These are phyloP conservation scores for Irpex rosettiformis DNA, from an alignment of 1,284 basidiomycete genomes.

Conservation along the genomic window DNA sequence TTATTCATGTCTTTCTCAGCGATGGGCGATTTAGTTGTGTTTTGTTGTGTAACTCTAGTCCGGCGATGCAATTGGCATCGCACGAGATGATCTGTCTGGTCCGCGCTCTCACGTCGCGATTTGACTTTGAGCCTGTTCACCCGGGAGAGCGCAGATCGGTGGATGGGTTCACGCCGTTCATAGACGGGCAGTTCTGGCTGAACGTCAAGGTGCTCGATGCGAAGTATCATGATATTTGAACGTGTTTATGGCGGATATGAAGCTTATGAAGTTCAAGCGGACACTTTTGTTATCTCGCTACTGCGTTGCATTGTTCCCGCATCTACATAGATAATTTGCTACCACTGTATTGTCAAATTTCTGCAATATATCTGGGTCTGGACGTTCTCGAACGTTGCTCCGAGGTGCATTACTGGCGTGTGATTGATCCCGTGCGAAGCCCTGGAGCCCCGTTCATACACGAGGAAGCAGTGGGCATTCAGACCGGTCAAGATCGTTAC, in stretches of 20 bases:
- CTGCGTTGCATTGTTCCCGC: too few relatives aligned
- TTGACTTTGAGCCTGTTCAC: slow-evolving; percentile 17
- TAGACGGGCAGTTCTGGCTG: background rate
- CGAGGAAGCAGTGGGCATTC: too few relatives aligned
- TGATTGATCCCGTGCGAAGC: too few relatives aligned
- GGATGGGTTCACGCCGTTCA: slow-evolving; percentile 2
- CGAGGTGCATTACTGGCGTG: too few relatives aligned
- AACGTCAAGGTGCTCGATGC: background rate
- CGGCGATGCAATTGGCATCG: slow-evolving; percentile 19
- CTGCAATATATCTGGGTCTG: too few relatives aligned
- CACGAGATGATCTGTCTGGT: slow-evolving; percentile 23
- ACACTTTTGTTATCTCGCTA: background rate
- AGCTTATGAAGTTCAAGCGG: background rate
- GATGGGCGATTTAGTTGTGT: background rate
- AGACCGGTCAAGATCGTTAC: too few relatives aligned
- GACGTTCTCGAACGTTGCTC: too few relatives aligned
- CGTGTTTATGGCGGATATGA: background rate
- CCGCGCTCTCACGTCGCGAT: slow-evolving; percentile 18
- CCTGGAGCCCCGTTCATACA: too few relatives aligned
- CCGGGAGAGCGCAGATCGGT: background rate
- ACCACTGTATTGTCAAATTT: too few relatives aligned
- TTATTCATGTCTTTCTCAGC: background rate
- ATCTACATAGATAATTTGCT: too few relatives aligned
- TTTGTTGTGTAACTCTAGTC: slow-evolving; percentile 10
- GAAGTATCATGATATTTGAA: background rate